These are phyloP conservation scores for Globisporangium echinulatum DNA, from an alignment of 352 stramenopile genomes.

Conservation along the genomic window DNA sequence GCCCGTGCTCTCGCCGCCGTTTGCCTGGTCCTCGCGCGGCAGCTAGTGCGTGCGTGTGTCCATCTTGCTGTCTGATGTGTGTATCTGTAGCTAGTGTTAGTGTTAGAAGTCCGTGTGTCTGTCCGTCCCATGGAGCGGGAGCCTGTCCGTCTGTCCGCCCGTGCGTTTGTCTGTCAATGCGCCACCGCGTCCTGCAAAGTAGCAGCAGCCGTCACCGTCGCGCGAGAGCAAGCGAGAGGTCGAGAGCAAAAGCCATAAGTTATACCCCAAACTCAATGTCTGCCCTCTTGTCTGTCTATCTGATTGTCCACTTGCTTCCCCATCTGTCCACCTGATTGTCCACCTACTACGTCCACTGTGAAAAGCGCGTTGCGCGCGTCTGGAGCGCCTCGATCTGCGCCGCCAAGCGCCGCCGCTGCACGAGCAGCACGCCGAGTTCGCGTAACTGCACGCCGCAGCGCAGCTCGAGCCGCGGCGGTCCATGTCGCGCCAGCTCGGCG, in stretches of 20 bases:
- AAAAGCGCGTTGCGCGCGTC: constrained; percentile 38
- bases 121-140: neutral
- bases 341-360: constrained; percentile 27
- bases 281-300: neutral
- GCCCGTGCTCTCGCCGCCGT: constrained; percentile 11
- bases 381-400: constrained; percentile 33
- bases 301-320: neutral
- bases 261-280: constrained; percentile 34
- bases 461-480: constrained; percentile 43
- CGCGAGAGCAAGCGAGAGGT: constrained; percentile 2
- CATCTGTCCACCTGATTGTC: neutral
- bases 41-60: neutral
- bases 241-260: constrained; percentile 3
- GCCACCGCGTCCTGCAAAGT: constrained; percentile 4
- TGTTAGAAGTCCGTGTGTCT: neutral
- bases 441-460: constrained; percentile 45
- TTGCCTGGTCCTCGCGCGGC: constrained; percentile 8
- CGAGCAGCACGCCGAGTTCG: constrained; percentile 34
- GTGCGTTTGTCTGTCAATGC: constrained; percentile 5
- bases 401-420: constrained; percentile 32
- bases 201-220: constrained; percentile 1
- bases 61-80: neutral
- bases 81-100: constrained; percentile 2
- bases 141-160: constrained; percentile 8
- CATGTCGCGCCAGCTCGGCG: constrained; percentile 33